phyloP scores from a whole-genome alignment of 495 filamentous ascomycete genomes.

The Sphaerosporella brunnea region DNA sequence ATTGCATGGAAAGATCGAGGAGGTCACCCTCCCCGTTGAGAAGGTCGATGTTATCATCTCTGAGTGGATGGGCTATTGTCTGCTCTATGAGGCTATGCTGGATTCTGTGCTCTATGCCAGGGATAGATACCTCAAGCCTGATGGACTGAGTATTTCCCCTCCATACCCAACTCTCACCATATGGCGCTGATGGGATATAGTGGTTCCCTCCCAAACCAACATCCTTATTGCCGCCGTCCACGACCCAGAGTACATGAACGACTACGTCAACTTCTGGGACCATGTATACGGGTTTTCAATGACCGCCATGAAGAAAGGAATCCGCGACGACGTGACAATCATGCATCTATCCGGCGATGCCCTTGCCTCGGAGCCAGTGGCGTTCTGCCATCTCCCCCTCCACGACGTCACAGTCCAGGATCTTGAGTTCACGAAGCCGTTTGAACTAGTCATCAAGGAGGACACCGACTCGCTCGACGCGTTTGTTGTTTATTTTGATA shows the following conservation, averaged over 20 bases:
- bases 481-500: conserved; percentile 96
- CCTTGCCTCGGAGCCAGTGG: conserved; percentile 53
- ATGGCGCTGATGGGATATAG: no score
- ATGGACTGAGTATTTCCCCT: conserved; percentile 56
- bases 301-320: conserved; percentile 49
- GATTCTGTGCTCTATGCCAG: conserved; percentile 81
- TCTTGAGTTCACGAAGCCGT: conserved; percentile 46
- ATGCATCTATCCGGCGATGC: conserved; percentile 56
- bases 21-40: conserved; percentile 58
- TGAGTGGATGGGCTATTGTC: conserved; percentile 94
- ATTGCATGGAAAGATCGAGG: conserved; percentile 76
- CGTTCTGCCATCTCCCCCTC: conserved; percentile 52
- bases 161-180: no score
- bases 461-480: conserved; percentile 72
- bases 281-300: conserved; percentile 69
- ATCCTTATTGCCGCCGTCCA: conserved; percentile 21
- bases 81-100: conserved; percentile 89
- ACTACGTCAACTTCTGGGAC: conserved; percentile 54
- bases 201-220: conserved; percentile 13
- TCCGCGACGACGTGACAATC: conserved; percentile 53
- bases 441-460: conserved; percentile 39
- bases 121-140: conserved; percentile 60
- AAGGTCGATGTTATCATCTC: conserved; percentile 91
- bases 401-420: conserved; percentile 49
- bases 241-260: conserved; percentile 31